Evolutionary conservation across 495 filamentous ascomycete genomes (phyloP).

Genomic region (Letharia lupina): DNA sequence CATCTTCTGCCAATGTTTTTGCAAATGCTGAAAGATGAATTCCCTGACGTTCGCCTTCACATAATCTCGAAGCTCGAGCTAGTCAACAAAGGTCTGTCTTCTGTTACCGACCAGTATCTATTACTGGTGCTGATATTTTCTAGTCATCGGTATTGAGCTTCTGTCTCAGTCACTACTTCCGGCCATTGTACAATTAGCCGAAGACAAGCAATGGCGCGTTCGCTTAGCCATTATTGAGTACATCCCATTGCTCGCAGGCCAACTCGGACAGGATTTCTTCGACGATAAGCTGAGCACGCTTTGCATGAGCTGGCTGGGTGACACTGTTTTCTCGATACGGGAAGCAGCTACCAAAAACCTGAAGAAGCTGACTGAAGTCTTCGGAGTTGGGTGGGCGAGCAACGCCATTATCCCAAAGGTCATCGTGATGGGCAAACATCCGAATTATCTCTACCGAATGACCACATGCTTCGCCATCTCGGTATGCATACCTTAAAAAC

Average conservation of each 20-base stretch:
- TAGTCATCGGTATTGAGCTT: constrained; percentile 94
- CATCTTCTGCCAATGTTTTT: constrained; percentile 98
- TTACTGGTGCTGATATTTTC: constrained; percentile 23
- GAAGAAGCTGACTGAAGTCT: constrained; percentile 96
- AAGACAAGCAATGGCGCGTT: constrained; percentile 99
- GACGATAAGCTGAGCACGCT: constrained; percentile 91
- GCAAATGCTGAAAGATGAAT: constrained; percentile 98
- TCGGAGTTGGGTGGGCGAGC: constrained; percentile 96
- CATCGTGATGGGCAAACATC: constrained; percentile 93
- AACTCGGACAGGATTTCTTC: constrained; percentile 95
- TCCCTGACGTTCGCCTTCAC: constrained; percentile 92
- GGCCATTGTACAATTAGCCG: constrained; percentile 94
- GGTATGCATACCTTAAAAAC: constrained; percentile 46
- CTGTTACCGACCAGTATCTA: constrained; percentile 2
- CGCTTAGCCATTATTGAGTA: constrained; percentile 98
- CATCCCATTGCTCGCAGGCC: constrained; percentile 90
- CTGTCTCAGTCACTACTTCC: constrained; percentile 94
- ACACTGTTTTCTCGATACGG: constrained; percentile 96
- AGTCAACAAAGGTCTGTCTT: constrained; percentile 76
- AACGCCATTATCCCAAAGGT: constrained; percentile 97
- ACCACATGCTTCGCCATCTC: constrained; percentile 97
- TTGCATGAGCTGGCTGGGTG: constrained; percentile 99
- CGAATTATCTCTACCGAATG: constrained; percentile 99
- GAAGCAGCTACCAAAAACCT: constrained; percentile 95
- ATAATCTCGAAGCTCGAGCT: constrained; percentile 98